Evolutionary conservation across 176 grass and related monocot species (phyloP).

Genomic region (Saccharum spontaneum): DNA sequence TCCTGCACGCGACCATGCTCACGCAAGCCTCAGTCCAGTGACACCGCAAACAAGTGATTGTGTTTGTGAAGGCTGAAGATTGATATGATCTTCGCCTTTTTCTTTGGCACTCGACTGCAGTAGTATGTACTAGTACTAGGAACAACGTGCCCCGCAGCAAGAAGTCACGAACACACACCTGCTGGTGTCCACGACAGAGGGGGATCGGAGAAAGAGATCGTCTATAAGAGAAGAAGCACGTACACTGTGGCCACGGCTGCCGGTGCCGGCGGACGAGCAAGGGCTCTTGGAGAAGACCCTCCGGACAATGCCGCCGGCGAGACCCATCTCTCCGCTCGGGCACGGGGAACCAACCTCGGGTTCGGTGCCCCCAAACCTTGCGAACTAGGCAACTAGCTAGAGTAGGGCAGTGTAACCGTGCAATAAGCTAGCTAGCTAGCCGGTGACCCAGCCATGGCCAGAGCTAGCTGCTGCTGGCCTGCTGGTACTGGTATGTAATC

Average conservation of each 20-base stretch:
- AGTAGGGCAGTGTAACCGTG: background rate
- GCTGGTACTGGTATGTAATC: background rate
- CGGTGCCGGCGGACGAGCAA: constrained; percentile 19
- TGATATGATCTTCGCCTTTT: too few species aligned
- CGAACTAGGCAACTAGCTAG: background rate
- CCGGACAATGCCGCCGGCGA: constrained; percentile 69
- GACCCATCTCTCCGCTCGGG: constrained; percentile 42
- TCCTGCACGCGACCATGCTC: constrained; percentile 32
- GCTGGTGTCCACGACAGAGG: too few species aligned
- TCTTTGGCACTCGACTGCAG: too few species aligned
- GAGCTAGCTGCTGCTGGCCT: background rate
- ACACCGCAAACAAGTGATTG: background rate
- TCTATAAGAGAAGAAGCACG: background rate
- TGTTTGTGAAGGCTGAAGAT: too few species aligned
- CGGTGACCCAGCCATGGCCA: background rate
- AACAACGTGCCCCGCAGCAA: too few species aligned
- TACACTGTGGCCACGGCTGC: constrained; percentile 21
- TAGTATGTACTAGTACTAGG: too few species aligned
- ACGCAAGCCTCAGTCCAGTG: background rate
- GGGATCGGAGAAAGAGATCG: too few species aligned
- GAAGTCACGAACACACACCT: too few species aligned
- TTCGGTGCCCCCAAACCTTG: background rate
- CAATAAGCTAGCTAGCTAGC: background rate
- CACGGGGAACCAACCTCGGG: too few species aligned
- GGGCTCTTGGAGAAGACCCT: constrained; percentile 68